Evolutionary conservation across 345 rosid species (phyloP), one percentile per base, ranked within the genome.

Genomic region (Diplotaxis tenuifolia): DNA sequence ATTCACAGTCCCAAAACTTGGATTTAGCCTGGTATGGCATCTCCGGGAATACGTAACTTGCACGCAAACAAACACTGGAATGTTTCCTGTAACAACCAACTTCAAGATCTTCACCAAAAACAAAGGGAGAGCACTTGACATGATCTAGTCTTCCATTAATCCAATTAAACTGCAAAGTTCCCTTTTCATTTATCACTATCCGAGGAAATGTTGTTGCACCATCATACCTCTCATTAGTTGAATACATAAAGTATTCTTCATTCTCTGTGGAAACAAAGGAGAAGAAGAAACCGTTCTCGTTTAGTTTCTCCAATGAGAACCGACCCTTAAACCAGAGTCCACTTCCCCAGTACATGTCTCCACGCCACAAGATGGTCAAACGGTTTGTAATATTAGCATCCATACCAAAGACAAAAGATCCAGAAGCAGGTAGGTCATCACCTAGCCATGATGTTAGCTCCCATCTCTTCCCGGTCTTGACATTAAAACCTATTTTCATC

Each of bases 401-500:
- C 52, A 79, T 14, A 0, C 82, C 77, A 52, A 84, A 11, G 1
- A 55, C 56, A 63, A 60, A 58, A 5, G 78, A 60, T 3, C 78
- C 83, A 65, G 36, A n/a, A 6, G 61, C 75, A 38, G 79, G 74
- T 19, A 62, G 31, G 10, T 9, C 7, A 9, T 38, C 65, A 8
- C 27, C 20, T 57, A 34, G 54, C 23, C 47, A 25, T 60, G 45
- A 79, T 18, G 60, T 79, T 5, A 53, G 31, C 4, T 16, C 28
- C 57, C 57, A 53, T 53, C 57, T 45, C 75, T 66, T 76, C 52
- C 78, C 78, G 0, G 72, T 84, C 69, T 64, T 56, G 15, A 47
- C 60, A 19, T 71, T 70, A 15, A 73, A 73, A 53, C 87, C 85
- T 0, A 84, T 18, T 74, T 84, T 84, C 84, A 81, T 84, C 27